These are phyloP conservation scores for Baudoinia panamericana DNA, from an alignment of 495 filamentous ascomycete species.

Conservation along the genomic window DNA sequence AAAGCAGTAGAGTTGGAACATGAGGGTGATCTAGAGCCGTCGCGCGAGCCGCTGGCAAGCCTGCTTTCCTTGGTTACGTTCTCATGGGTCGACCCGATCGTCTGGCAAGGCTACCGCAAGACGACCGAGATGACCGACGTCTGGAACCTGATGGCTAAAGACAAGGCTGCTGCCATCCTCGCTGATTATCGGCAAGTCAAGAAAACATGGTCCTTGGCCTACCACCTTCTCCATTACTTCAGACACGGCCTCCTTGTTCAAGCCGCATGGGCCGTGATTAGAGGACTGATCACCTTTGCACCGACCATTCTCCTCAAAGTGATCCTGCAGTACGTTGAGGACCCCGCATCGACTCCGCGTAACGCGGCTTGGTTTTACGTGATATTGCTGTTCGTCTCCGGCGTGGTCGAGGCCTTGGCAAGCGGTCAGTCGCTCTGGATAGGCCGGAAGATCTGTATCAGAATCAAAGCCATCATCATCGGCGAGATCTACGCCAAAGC, in stretches of 20 bases:
- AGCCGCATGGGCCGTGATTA: conserved; percentile 62
- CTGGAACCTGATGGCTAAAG: conserved; percentile 80
- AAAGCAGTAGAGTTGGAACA: conserved; percentile 75
- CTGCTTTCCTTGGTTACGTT: conserved; percentile 81
- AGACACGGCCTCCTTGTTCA: conserved; percentile 62
- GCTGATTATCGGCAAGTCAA: conserved; percentile 71
- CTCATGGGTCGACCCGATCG: conserved; percentile 76
- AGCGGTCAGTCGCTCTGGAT: conserved; percentile 87
- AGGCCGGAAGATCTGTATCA: conserved; percentile 85
- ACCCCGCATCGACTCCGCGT: conserved; percentile 59
- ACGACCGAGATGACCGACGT: conserved; percentile 70
- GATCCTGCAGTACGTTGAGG: conserved; percentile 85
- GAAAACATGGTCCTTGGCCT: conserved; percentile 68
- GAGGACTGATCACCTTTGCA: conserved; percentile 71
- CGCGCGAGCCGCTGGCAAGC: conserved; percentile 71
- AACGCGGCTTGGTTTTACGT: conserved; percentile 97
- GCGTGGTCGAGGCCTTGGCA: conserved; percentile 60
- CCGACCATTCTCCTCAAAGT: conserved; percentile 83
- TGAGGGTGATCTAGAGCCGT: conserved; percentile 75
- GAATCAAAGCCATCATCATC: conserved; percentile 84
- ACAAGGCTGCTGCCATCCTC: conserved; percentile 70
- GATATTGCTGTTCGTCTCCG: conserved; percentile 70
- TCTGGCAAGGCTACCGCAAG: conserved; percentile 82
- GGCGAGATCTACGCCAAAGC: conserved; percentile 98
- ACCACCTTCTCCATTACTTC: conserved; percentile 77